Evolutionary conservation across 1,284 basidiomycete species (phyloP), one percentile per base, ranked within the genome.

Genomic region (Rhodotorula sp.): DNA sequence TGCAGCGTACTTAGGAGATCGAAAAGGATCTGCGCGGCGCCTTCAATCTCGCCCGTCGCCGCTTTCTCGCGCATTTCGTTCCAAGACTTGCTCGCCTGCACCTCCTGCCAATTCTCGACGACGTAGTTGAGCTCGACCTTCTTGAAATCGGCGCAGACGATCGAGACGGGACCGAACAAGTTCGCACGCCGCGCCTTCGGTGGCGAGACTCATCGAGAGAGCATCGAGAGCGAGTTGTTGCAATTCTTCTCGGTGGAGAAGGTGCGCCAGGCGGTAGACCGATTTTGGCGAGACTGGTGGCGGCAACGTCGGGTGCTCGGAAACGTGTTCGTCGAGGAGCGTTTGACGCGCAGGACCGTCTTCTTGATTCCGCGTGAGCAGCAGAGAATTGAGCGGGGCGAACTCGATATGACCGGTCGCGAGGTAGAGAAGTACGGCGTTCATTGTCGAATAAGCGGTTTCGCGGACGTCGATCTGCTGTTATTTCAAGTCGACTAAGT

Each of bases 271-370:
- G 45, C 55, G 43, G 28, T 57, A 64, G 8, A 56, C 26, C 26
- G 62, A 64, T 19, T 64, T 64, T 19, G 62, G 55, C 18, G 62
- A 64, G 55, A 49, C 62, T 2, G 55, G 62, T 12, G 55, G 19
- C 47, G 62, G 62, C 14, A 64, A 47, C 28, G 28, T 21, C 28
- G 5, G 55, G 26, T 47, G 7, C 15, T 47, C 49, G 10, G 28
- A 14, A 10, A 38, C 31, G 31, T 10, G 18, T 21, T 10, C 5
- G 19, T n/a, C 15, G 21, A 49, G 38, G 10, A 43, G 38, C 38
- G 38, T 12, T 14, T 14, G 38, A 43, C 38, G 38, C 38, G 38
- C 38, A 2, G 38, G 38, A 43, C 34, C 34, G 34, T 12, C 38
- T 14, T 43, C 38, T 43, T 10, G 38, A 43, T 12, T 2, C 10